Evolutionary conservation across 1,284 basidiomycete species (phyloP).

Genomic region (Sporisorium reilianum): DNA sequence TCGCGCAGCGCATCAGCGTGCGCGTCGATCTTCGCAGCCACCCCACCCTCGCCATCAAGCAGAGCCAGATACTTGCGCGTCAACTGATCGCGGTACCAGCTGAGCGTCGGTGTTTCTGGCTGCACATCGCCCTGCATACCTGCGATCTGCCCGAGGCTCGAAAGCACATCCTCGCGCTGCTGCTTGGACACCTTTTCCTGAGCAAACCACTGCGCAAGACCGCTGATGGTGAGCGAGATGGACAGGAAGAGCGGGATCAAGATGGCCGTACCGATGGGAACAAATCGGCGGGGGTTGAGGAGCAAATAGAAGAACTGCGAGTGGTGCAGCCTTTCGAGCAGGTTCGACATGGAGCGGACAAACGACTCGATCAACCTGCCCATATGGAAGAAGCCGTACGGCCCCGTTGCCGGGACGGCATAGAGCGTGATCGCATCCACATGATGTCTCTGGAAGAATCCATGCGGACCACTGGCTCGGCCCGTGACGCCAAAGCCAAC

Average conservation of each 20-base stretch:
- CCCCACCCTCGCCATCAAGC: neutral
- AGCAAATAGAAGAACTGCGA: conserved; percentile 69
- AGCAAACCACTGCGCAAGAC: conserved; percentile 43
- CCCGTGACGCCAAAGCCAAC: conserved; percentile 26
- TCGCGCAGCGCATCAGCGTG: conserved; percentile 12
- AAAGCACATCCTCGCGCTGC: conserved; percentile 20
- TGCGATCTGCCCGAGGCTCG: neutral
- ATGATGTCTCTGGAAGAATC: conserved; percentile 76
- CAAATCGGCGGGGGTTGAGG: conserved; percentile 52
- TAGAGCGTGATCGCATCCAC: conserved; percentile 94
- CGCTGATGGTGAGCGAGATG: conserved; percentile 57
- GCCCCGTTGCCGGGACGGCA: conserved; percentile 85
- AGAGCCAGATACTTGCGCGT: conserved; percentile 10
- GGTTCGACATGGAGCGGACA: conserved; percentile 64
- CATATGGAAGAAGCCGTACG: conserved; percentile 93
- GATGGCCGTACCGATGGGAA: conserved; percentile 60
- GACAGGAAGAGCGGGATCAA: conserved; percentile 58
- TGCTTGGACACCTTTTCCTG: conserved; percentile 29
- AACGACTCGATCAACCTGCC: conserved; percentile 72
- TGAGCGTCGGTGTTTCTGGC: conserved; percentile 29
- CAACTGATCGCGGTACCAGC: conserved; percentile 33
- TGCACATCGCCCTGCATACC: conserved; percentile 16
- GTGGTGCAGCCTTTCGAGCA: conserved; percentile 67
- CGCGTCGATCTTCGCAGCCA: neutral
- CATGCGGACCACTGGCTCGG: conserved; percentile 52